Base-by-base conservation (phyloP, 441 rosid species). In the Gossypium davidsonii region DNA sequence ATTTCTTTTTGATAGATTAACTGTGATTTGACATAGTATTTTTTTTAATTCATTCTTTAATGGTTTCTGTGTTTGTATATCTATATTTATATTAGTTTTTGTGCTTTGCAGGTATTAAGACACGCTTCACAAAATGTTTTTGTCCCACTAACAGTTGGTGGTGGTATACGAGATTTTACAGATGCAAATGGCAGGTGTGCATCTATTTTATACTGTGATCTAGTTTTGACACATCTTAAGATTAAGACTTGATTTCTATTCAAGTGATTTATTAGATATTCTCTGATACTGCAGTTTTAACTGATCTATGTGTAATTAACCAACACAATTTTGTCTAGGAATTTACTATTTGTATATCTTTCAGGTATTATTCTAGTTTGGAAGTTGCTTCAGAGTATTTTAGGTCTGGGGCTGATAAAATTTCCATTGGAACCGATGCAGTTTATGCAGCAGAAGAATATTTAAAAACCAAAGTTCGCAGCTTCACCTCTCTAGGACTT, bases 351-450 rank as follows among this genome's bases (percentile, higher is more conserved):
- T 59, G 8, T 39, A 18, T 39, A 39, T 28, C n/a, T 26, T 61
- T 75, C 87, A 95, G 98, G 92, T 77, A 87, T 74, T 93, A 95
- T 82, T 93, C 99, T 67, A 95, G 99, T 86, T 83, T 95, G 85
- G 98, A 91, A 82, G 99, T 95, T 80, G 99, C 98, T 78, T 86
- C 98, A 53, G 97, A 93, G 80, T 91, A 95, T 83, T 95, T 95
- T 77, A 87, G 97, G 86, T 91, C 98, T 8, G 97, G 99, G 28
- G 97, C 99, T 55, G 99, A 93, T 82, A 93, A 95, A 78, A 84
- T 93, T 39, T 95, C 99, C 70, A 85, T 93, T 56, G 99, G 98
- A 82, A 95, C 94, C 81, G 99, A 93, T 78, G 97, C 98, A 18
- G 97, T 93, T 76, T 88, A 89, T 78, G 89, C 92, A 44, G 97